A percentile compares a stretch with the other conserved stretches of the same genome.
These are phyloP conservation scores for Fusarium xylarioides DNA, from an alignment of 2,329 filamentous ascomycete genomes.

Conservation along the genomic window DNA sequence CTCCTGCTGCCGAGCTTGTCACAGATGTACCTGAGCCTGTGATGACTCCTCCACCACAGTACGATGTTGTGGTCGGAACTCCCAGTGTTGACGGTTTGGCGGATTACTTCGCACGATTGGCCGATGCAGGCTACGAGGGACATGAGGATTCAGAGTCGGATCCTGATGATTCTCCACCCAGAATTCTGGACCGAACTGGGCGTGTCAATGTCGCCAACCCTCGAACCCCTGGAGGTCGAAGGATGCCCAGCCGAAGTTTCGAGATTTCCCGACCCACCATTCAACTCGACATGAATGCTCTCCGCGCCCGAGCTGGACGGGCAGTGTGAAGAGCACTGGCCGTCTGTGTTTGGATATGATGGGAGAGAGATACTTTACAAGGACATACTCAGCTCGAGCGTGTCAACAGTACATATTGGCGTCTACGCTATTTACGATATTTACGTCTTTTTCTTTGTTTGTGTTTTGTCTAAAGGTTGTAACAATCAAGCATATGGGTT, in stretches of 20 bases:
- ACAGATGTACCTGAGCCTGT: conserved; percentile 48
- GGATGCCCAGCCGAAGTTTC: conserved; percentile 65
- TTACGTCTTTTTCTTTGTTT: conserved; percentile 25
- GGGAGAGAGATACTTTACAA: neutral
- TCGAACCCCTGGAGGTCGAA: conserved; percentile 61
- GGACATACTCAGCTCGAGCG: neutral
- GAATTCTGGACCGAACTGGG: conserved; percentile 61
- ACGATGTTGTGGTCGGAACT: conserved; percentile 79
- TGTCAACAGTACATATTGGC: conserved; percentile 4
- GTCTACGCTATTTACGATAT: conserved; percentile 26
- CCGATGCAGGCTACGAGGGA: conserved; percentile 69
- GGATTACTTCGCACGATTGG: conserved; percentile 86
- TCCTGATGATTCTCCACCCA: conserved; percentile 54
- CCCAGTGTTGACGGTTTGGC: conserved; percentile 75
- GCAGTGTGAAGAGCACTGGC: conserved; percentile 40
- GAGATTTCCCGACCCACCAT: conserved; percentile 58
- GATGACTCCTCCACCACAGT: conserved; percentile 84
- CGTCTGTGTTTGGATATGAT: conserved; percentile 32
- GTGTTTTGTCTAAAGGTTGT: conserved; percentile 31
- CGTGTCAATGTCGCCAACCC: conserved; percentile 68
- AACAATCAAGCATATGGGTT: conserved; percentile 30
- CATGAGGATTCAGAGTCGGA: conserved; percentile 54
- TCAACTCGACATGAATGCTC: conserved; percentile 40
- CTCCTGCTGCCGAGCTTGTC: conserved; percentile 45
- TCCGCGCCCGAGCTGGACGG: conserved; percentile 38